Evolutionary conservation across 2,329 filamentous ascomycete genomes (phyloP), one percentile per base, ranked within the genome.

Genomic region (Colletotrichum sp.): DNA sequence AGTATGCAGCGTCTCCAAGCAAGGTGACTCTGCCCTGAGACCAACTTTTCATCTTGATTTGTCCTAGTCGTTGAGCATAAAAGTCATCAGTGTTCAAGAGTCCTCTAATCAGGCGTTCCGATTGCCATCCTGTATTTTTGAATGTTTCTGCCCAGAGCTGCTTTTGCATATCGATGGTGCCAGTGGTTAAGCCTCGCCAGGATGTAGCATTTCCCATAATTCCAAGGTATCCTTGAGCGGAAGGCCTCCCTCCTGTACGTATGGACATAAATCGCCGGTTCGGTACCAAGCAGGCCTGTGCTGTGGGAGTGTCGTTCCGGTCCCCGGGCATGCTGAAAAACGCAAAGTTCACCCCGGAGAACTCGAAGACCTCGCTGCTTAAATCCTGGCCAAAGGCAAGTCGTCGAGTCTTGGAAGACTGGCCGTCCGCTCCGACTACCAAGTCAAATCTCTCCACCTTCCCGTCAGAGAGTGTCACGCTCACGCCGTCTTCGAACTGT

Each of bases 1-100:
- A 88, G 79, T 87, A 89, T 0, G 82, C 90, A 2, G 91, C 89
- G 75, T 93, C 91, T 0, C 90, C 91, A 0, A 92, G 67, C 1
- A 91, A 82, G 2, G 84, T 86, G 4, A 91, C 85, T 1, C 89
- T 86, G 0, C 88, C 87, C 0, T 80, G 80, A 2, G 82, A 86
- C 88, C 86, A 90, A 4, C 75, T 77, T 1, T 84, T 79, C 70
- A 88, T 76, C 69, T 85, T 86, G 55, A 92, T 86, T 52, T 88
- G 85, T 0, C 83, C 88, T 16, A 90, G 75, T 5, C 83, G 81
- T 13, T 86, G 80, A 69, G 83, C 84, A 81, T 90, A 90, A 77
- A 90, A 89, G 77, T 89, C 86, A 3, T 85, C 80, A 2, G 82
- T 77, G 28, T 39, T 81, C 1, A 83, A 77, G 80, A 92, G 81